These are phyloP conservation scores for Russula lepida DNA, from an alignment of 768 basidiomycete genomes.

Conservation along the genomic window DNA sequence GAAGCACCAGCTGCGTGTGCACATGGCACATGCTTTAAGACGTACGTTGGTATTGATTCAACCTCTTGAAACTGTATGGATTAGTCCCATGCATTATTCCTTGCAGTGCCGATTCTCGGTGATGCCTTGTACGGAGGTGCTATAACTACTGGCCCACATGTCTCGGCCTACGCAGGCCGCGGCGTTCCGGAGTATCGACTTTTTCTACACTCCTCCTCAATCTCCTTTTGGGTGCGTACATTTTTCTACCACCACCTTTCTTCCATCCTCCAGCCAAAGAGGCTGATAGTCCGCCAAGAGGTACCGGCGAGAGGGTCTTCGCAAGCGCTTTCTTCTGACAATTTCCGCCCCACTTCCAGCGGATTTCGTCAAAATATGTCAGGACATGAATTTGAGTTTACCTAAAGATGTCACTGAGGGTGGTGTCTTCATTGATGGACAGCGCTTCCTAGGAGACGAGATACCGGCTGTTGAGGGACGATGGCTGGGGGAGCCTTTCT, in stretches of 20 bases:
- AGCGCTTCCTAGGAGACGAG: background rate
- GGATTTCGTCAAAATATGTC: slow-evolving; percentile 16
- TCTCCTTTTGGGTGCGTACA: slow-evolving; percentile 15
- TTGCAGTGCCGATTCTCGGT: slow-evolving; percentile 19
- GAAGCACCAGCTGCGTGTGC: slow-evolving; percentile 22
- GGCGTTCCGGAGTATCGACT: slow-evolving; percentile 11
- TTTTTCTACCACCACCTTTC: background rate
- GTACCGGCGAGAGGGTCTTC: slow-evolving; percentile 13
- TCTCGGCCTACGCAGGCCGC: background rate
- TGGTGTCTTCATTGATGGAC: slow-evolving; percentile 13
- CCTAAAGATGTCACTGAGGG: slow-evolving; percentile 7
- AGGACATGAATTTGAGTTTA: background rate
- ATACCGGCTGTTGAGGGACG: slow-evolving; percentile 9
- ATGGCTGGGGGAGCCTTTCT: slow-evolving; percentile 9
- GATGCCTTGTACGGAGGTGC: slow-evolving; percentile 13
- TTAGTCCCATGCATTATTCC: background rate
- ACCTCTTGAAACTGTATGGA: background rate
- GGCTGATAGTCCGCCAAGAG: slow-evolving; percentile 8
- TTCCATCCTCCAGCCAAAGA: background rate
- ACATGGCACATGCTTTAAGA: slow-evolving; percentile 8
- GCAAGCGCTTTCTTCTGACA: slow-evolving; percentile 17
- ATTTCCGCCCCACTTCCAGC: slow-evolving; percentile 17
- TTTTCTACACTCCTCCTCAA: slow-evolving; percentile 20
- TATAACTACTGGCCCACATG: background rate
- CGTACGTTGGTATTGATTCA: slow-evolving; percentile 4